A percentile compares a stretch with the other conserved stretches of the same genome.
These are phyloP conservation scores for Sarocladium strictum DNA, from an alignment of 2,329 filamentous ascomycete genomes.

Conservation along the genomic window DNA sequence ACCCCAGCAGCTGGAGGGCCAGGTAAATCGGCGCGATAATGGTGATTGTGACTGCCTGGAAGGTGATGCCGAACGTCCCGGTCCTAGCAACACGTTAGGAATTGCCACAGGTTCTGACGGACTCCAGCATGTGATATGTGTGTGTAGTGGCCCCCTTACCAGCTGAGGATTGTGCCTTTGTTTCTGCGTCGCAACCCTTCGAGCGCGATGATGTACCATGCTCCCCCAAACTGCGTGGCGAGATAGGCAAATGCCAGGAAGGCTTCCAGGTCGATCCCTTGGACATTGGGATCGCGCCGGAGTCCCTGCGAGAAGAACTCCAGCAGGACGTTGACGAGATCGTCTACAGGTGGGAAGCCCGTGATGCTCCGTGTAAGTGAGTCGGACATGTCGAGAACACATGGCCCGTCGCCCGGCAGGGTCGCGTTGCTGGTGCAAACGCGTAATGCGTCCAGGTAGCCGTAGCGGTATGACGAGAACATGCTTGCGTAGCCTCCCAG, in stretches of 20 bases:
- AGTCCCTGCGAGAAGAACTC: conserved; percentile 12
- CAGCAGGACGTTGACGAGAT: conserved; percentile 3
- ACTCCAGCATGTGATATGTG: background rate
- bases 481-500: conserved; percentile 11
- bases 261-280: conserved; percentile 7
- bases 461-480: conserved; percentile 8
- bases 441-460: conserved; percentile 11
- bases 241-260: conserved; percentile 8
- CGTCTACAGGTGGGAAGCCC: background rate
- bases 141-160: background rate
- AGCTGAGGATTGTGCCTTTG: conserved; percentile 2
- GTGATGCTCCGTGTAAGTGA: background rate
- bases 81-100: conserved; percentile 9
- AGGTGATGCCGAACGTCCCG: conserved; percentile 9
- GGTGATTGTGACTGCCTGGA: conserved; percentile 11
- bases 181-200: conserved; percentile 10
- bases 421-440: background rate
- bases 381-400: conserved; percentile 9
- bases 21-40: conserved; percentile 11
- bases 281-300: background rate
- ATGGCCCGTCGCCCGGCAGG: background rate
- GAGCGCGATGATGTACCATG: conserved; percentile 10
- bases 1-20: conserved; percentile 4
- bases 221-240: conserved; percentile 10
- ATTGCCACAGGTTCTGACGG: too few relatives aligned